Evolutionary conservation across 495 filamentous ascomycete genomes (phyloP).

Genomic region (Lentithecium fluviatile): DNA sequence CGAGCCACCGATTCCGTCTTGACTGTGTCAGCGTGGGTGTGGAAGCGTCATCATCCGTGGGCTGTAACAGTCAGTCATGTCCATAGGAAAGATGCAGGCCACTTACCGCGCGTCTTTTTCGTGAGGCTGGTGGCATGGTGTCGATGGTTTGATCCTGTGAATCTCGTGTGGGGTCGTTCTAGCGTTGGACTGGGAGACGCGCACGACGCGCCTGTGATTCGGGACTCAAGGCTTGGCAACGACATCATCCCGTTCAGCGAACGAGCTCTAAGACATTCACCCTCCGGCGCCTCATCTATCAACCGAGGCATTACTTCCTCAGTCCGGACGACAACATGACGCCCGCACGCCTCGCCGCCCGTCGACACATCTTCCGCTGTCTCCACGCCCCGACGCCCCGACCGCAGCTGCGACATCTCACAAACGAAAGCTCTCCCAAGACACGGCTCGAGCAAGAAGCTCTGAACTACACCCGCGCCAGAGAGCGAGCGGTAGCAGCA

Average conservation of each 20-base stretch:
- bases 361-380: constrained; percentile 27
- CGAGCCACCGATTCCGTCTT: constrained; percentile 18
- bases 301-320: background rate
- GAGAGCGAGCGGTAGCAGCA: no score
- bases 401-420: constrained; percentile 11
- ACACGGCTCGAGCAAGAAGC: constrained; percentile 1
- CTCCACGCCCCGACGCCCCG: constrained; percentile 23
- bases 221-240: background rate
- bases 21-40: constrained; percentile 16
- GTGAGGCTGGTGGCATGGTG: constrained; percentile 3
- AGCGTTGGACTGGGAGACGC: background rate
- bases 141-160: background rate
- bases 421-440: constrained; percentile 1
- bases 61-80: background rate
- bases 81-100: background rate
- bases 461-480: background rate
- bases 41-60: constrained; percentile 11
- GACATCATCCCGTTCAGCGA: background rate
- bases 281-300: background rate
- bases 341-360: constrained; percentile 17
- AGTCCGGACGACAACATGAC: constrained; percentile 17
- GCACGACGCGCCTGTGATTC: background rate
- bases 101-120: constrained; percentile 35
- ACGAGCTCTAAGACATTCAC: background rate
- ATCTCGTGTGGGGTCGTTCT: background rate